A percentile compares a stretch with the other conserved stretches of the same genome.
phyloP scores from a whole-genome alignment of 345 rosid species.

The Abelmoschus esculentus region DNA sequence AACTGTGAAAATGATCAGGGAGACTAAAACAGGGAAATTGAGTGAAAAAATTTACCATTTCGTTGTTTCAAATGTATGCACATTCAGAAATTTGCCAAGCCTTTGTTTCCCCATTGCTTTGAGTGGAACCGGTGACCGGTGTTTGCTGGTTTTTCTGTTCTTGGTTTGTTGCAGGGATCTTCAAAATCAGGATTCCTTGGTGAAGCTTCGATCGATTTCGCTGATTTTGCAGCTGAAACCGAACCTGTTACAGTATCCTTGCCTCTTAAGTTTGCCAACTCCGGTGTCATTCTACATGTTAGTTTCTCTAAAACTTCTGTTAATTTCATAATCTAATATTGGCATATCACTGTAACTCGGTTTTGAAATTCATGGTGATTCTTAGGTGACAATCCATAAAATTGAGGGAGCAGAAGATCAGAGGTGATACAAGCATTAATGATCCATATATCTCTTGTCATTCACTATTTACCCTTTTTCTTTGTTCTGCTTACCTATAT shows the following conservation, averaged over 20 bases:
- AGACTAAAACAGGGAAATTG: slow-evolving; percentile 63
- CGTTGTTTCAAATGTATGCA: slow-evolving; percentile 58
- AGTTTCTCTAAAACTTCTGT: slow-evolving; percentile 20
- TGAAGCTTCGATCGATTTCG: slow-evolving; percentile 88
- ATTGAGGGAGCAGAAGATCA: slow-evolving; percentile 45
- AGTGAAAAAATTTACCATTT: slow-evolving; percentile 83
- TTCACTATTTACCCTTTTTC: background rate
- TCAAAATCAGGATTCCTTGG: slow-evolving; percentile 78
- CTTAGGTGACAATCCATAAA: slow-evolving; percentile 69
- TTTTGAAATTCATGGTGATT: slow-evolving; percentile 6
- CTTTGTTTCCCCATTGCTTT: background rate
- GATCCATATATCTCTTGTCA: background rate
- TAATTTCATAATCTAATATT: background rate
- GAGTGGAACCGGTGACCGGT: background rate
- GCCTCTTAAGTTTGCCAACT: slow-evolving; percentile 84
- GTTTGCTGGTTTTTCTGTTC: slow-evolving; percentile 9
- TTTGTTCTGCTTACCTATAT: slow-evolving; percentile 10
- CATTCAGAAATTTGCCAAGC: too few species aligned
- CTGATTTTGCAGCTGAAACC: slow-evolving; percentile 61
- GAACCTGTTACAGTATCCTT: slow-evolving; percentile 64
- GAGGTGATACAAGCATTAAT: slow-evolving; percentile 32
- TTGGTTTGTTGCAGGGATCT: slow-evolving; percentile 50
- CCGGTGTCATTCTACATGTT: slow-evolving; percentile 84
- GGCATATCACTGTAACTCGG: background rate
- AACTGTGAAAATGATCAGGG: slow-evolving; percentile 58